phyloP scores from a whole-genome alignment of 352 stramenopile species.

The Phytophthora melonis region DNA sequence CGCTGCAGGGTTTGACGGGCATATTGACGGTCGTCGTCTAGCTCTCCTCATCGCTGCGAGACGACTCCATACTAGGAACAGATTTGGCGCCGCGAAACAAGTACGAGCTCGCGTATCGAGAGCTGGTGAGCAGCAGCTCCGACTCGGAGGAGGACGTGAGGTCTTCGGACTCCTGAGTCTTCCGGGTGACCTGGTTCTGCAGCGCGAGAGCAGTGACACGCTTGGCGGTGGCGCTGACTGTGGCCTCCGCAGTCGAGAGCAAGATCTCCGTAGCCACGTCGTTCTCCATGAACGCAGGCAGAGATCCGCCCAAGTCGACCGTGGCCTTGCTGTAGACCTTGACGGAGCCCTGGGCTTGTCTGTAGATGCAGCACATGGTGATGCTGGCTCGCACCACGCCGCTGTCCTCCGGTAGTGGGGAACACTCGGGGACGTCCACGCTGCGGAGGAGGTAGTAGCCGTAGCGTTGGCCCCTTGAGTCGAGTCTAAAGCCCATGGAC shows the following conservation, averaged over 20 bases:
- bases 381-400: slow-evolving; percentile 57
- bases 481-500: slow-evolving; percentile 54
- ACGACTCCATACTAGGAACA: slow-evolving; percentile 8
- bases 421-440: slow-evolving; percentile 56
- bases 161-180: slow-evolving; percentile 26
- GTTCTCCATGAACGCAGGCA: slow-evolving; percentile 59
- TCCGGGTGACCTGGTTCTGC: slow-evolving; percentile 1
- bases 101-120: slow-evolving; percentile 30
- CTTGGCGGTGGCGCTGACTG: slow-evolving; percentile 57
- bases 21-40: slow-evolving; percentile 20
- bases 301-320: slow-evolving; percentile 56
- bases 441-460: slow-evolving; percentile 70
- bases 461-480: slow-evolving; percentile 49
- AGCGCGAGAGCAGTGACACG: slow-evolving; percentile 45
- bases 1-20: slow-evolving; percentile 31
- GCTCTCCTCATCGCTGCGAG: slow-evolving; percentile 5
- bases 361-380: slow-evolving; percentile 74
- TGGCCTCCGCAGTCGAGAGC: slow-evolving; percentile 47
- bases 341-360: slow-evolving; percentile 57
- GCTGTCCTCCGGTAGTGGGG: slow-evolving; percentile 51
- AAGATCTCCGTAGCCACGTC: slow-evolving; percentile 54
- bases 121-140: slow-evolving; percentile 24
- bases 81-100: slow-evolving; percentile 35
- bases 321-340: slow-evolving; percentile 67
- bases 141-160: slow-evolving; percentile 33